Conservation (phyloP, 2,329 filamentous ascomycete species). For the Thelonectria olida region DNA sequence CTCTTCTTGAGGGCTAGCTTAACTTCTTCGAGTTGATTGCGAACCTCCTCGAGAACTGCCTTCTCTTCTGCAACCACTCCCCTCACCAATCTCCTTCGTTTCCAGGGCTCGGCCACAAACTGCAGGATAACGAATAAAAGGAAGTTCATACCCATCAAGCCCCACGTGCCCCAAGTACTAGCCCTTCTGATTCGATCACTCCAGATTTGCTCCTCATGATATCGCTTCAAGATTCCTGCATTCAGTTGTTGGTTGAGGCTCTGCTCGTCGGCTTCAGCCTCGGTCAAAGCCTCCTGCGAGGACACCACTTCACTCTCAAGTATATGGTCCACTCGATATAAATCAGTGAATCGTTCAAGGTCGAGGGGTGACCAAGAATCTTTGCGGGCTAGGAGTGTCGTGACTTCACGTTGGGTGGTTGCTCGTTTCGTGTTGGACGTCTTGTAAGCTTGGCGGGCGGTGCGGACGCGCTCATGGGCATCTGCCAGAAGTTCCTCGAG, state of each 20-base stretch:
- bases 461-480: slow-evolving; percentile 73
- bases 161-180: slow-evolving; percentile 98
- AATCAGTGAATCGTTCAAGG: slow-evolving; percentile 90
- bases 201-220: slow-evolving; percentile 99
- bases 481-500: slow-evolving; percentile 68
- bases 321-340: slow-evolving; percentile 92
- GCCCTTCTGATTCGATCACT: slow-evolving; percentile 96
- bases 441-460: slow-evolving; percentile 80
- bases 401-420: slow-evolving; percentile 94
- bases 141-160: slow-evolving; percentile 96
- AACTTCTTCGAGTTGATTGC: slow-evolving; percentile 50
- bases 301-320: slow-evolving; percentile 85
- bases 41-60: slow-evolving; percentile 60
- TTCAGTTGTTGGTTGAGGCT: slow-evolving; percentile 79
- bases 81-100: slow-evolving; percentile 79
- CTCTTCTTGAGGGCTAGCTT: slow-evolving; percentile 42
- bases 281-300: slow-evolving; percentile 76
- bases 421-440: slow-evolving; percentile 84
- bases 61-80: slow-evolving; percentile 85
- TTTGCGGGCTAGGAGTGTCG: slow-evolving; percentile 91
- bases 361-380: slow-evolving; percentile 89
- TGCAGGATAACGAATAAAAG: slow-evolving; percentile 87
- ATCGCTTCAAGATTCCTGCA: slow-evolving; percentile 85
- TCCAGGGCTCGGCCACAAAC: slow-evolving; percentile 93
- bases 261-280: slow-evolving; percentile 83